Conservation (phyloP, 208 protist species). For the Trypanosoma theileri region DNA sequence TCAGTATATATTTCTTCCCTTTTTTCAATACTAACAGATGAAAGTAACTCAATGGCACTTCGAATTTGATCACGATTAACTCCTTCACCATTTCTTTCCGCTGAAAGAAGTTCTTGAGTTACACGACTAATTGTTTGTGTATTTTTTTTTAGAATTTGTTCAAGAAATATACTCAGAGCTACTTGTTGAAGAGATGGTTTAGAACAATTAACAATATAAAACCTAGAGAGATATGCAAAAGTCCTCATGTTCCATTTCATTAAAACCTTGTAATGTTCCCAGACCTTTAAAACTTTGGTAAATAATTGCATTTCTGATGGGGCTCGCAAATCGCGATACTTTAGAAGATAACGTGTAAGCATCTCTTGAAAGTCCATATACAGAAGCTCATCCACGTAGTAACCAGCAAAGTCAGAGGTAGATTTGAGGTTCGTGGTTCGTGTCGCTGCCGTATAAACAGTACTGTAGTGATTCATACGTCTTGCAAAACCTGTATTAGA, state of each 20-base stretch:
- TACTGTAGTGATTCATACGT: conserved; percentile 86
- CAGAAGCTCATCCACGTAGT: conserved; percentile 69
- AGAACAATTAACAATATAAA: conserved; percentile 83
- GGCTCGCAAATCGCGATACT: conserved; percentile 49
- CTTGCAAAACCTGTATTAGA: conserved; percentile 51
- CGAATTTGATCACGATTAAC: conserved; percentile 52
- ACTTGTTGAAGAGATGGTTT: conserved; percentile 81
- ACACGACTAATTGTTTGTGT: conserved; percentile 49
- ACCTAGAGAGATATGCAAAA: conserved; percentile 86
- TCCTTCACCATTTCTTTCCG: conserved; percentile 36
- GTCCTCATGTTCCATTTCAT: conserved; percentile 84
- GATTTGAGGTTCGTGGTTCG: conserved; percentile 53
- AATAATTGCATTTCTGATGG: conserved; percentile 64
- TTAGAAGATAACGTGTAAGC: conserved; percentile 80
- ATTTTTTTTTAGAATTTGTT: conserved; percentile 79
- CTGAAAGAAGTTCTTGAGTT: conserved; percentile 53
- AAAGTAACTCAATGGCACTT: conserved; percentile 67
- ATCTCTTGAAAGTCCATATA: conserved; percentile 92
- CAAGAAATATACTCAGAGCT: conserved; percentile 79
- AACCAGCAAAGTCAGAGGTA: conserved; percentile 46
- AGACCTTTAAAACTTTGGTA: conserved; percentile 59
- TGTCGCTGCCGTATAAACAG: conserved; percentile 80
- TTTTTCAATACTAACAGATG: conserved; percentile 67
- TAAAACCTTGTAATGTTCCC: conserved; percentile 81
- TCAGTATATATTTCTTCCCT: conserved; percentile 65